These are phyloP conservation scores for Magnaporthiopsis incrustans DNA, from an alignment of 2,329 filamentous ascomycete species.

Conservation along the genomic window DNA sequence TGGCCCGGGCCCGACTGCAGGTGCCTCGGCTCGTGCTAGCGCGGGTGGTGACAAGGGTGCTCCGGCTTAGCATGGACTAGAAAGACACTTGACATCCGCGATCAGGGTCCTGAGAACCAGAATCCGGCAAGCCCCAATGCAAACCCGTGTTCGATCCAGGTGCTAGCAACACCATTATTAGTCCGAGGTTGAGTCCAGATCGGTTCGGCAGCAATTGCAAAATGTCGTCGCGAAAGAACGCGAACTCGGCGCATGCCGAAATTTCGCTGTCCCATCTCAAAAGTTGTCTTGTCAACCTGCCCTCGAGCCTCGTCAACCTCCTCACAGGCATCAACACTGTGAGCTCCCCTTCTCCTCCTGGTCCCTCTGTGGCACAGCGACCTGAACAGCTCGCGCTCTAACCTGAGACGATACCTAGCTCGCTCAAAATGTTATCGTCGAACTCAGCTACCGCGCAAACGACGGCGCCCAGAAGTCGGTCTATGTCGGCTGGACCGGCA, in stretches of 20 bases:
- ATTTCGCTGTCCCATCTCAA: conserved; percentile 81
- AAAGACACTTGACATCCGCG: not conserved
- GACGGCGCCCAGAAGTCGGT: conserved; percentile 54
- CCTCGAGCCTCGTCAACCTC: conserved; percentile 71
- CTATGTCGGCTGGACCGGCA: conserved; percentile 93
- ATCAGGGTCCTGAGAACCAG: not conserved
- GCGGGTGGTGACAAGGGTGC: not conserved
- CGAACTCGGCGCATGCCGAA: conserved; percentile 66
- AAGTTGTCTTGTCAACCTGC: conserved; percentile 92
- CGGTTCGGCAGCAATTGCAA: conserved; percentile 1
- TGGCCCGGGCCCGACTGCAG: not conserved
- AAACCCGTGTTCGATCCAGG: not conserved
- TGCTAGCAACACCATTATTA: not conserved
- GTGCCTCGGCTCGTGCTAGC: conserved; percentile 9
- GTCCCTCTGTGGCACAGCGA: too few relatives aligned
- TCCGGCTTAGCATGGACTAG: not conserved
- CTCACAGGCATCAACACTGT: conserved; percentile 87
- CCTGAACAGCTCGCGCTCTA: not conserved
- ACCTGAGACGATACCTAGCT: conserved; percentile 43
- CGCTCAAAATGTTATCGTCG: conserved; percentile 92
- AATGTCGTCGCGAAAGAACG: conserved; percentile 45
- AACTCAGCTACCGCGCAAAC: conserved; percentile 66
- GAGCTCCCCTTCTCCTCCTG: conserved; percentile 27
- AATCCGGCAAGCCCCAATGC: not conserved
- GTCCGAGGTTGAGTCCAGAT: not conserved